Evolutionary conservation across 495 filamentous ascomycete genomes (phyloP).

Genomic region (Beverwykella pulmonaria): DNA sequence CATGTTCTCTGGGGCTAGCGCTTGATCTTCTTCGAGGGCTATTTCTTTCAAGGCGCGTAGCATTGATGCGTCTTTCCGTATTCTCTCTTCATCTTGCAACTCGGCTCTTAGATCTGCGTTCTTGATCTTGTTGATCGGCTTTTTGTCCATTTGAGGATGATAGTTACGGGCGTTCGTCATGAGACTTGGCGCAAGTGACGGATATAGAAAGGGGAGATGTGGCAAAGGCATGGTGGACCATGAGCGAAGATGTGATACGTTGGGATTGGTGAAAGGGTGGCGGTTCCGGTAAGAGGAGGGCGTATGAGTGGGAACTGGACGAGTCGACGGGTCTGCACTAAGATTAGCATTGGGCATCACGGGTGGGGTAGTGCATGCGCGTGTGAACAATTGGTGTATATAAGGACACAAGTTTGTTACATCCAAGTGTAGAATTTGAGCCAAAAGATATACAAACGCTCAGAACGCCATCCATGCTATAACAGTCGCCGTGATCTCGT

Average conservation of each 20-base stretch:
- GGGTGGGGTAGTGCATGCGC: neutral
- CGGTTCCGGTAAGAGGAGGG: neutral
- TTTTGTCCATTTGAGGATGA: neutral
- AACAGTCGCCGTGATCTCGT: slow-evolving; percentile 18
- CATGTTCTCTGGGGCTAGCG: neutral
- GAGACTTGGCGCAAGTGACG: neutral
- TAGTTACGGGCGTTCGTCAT: neutral
- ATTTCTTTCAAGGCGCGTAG: neutral
- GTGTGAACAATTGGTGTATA: slow-evolving; percentile 10
- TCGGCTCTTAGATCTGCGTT: neutral
- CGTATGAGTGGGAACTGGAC: neutral
- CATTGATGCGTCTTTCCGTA: neutral
- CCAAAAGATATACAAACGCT: neutral
- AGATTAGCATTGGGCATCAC: slow-evolving; percentile 17
- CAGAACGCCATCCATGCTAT: slow-evolving; percentile 26
- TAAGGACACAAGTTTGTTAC: slow-evolving; percentile 3
- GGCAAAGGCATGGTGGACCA: slow-evolving; percentile 7
- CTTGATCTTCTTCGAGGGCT: neutral
- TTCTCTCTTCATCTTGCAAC: neutral
- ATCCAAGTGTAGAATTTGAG: neutral
- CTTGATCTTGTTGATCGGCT: neutral
- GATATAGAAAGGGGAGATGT: neutral
- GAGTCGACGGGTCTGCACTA: slow-evolving; percentile 3
- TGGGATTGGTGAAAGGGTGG: neutral
- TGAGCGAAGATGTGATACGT: slow-evolving; percentile 3